Percentiles rank a stretch among this genome's conserved stretches.
phyloP scores from a whole-genome alignment of 2,329 filamentous ascomycete species.

The Lasiodiplodia gonubiensis region DNA sequence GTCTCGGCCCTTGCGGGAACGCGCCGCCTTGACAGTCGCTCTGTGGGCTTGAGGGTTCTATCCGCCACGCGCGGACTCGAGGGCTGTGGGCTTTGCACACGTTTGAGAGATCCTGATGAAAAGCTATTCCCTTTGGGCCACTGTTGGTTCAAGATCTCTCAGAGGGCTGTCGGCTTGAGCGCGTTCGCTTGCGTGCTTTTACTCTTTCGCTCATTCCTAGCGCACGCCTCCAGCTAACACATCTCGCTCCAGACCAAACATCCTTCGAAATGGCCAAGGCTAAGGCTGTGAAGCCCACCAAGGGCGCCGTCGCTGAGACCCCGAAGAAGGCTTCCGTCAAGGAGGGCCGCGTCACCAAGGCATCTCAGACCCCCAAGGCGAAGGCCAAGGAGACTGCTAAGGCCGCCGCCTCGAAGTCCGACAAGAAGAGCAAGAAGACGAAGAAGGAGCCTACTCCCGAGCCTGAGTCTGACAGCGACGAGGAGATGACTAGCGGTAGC shows the following conservation, averaged over 20 bases:
- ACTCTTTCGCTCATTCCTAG: background rate
- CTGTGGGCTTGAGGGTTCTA: conserved; percentile 50
- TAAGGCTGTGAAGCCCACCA: conserved; percentile 39
- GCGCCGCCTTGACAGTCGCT: conserved; percentile 53
- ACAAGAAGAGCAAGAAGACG: conserved; percentile 58
- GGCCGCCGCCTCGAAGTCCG: conserved; percentile 42
- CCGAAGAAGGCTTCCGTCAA: conserved; percentile 65
- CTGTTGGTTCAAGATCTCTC: conserved; percentile 19
- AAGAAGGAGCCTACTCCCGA: conserved; percentile 56
- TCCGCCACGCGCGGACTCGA: conserved; percentile 50
- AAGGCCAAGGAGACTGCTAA: conserved; percentile 73
- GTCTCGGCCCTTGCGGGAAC: conserved; percentile 61
- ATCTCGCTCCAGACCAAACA: conserved; percentile 25
- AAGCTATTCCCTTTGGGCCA: conserved; percentile 26
- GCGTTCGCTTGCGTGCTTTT: conserved; percentile 32
- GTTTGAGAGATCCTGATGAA: conserved; percentile 42
- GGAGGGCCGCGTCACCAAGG: conserved; percentile 70
- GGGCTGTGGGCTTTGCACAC: conserved; percentile 51
- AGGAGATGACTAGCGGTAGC: conserved; percentile 41
- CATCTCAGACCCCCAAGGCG: conserved; percentile 66
- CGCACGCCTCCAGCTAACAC: conserved; percentile 9
- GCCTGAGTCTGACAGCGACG: conserved; percentile 43
- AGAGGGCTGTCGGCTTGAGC: conserved; percentile 27
- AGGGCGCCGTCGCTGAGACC: conserved; percentile 61
- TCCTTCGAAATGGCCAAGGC: conserved; percentile 44